Evolutionary conservation across 2,329 filamentous ascomycete genomes (phyloP).

Genomic region (Diaporthe citrichinensis): DNA sequence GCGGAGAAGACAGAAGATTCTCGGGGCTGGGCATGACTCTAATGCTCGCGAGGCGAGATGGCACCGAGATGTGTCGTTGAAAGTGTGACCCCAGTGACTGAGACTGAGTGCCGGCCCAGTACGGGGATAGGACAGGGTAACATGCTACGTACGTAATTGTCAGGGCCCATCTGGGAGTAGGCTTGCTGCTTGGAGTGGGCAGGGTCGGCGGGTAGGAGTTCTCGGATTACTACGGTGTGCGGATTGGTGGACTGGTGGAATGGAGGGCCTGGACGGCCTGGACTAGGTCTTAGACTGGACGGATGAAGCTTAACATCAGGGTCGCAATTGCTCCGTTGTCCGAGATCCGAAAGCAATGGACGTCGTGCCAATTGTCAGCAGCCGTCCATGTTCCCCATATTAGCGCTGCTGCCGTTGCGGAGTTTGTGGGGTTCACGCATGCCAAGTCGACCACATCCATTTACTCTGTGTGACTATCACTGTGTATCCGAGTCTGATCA

Average conservation of each 20-base stretch:
- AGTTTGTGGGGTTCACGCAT: constrained; percentile 6
- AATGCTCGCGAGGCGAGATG: constrained; percentile 10
- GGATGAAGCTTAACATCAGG: constrained; percentile 1
- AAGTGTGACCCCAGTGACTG: neutral
- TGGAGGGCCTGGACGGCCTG: neutral
- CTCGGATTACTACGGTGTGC: neutral
- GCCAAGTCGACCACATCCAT: neutral
- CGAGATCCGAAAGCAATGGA: constrained; percentile 11
- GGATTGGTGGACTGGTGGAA: neutral
- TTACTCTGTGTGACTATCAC: neutral
- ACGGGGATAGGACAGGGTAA: neutral
- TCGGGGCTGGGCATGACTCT: neutral
- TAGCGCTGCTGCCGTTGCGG: constrained; percentile 2
- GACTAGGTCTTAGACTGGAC: neutral
- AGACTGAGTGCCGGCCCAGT: neutral
- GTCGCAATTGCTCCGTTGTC: constrained; percentile 29
- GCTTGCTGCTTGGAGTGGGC: neutral
- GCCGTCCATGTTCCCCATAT: neutral
- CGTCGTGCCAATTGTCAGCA: constrained; percentile 13
- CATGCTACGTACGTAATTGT: constrained; percentile 23
- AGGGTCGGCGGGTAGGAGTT: no score
- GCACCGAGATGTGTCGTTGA: neutral
- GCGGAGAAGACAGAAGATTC: constrained; percentile 11
- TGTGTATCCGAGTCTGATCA: neutral
- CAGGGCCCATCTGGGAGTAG: neutral